phyloP scores from a whole-genome alignment of 345 rosid species.

The Gossypium bickii region DNA sequence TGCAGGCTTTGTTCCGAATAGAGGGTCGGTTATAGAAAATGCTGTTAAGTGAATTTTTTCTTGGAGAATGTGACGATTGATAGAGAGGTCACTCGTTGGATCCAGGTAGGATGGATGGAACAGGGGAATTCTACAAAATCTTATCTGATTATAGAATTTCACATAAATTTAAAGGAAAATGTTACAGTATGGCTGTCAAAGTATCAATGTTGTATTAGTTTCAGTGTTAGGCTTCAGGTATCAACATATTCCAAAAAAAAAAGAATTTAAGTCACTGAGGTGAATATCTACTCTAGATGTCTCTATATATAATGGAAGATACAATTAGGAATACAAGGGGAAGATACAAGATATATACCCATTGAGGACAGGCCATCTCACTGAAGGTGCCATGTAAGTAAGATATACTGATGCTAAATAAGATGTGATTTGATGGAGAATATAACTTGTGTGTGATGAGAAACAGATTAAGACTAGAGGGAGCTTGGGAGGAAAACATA shows the following conservation, averaged over 20 bases:
- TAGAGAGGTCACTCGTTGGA: not conserved
- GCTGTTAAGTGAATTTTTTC: not conserved
- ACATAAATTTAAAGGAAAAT: not conserved
- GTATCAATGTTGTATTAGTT: not conserved
- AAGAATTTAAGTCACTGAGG: not conserved
- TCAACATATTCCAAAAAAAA: not conserved
- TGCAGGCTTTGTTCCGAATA: not conserved
- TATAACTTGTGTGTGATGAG: not conserved
- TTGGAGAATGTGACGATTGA: not conserved
- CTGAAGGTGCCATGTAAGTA: not conserved
- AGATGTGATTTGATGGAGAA: not conserved
- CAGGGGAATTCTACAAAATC: not conserved
- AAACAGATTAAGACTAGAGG: not conserved
- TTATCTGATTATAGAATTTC: not conserved
- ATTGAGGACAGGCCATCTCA: not conserved
- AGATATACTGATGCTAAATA: not conserved
- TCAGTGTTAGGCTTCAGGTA: not conserved
- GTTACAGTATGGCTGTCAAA: not conserved
- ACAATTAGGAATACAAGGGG: not conserved
- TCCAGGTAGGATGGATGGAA: not conserved
- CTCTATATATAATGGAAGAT: not conserved
- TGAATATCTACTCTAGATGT: not conserved
- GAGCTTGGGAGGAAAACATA: not conserved
- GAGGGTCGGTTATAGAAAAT: not conserved
- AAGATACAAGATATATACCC: not conserved